phyloP scores from a whole-genome alignment of 176 grass and related monocot species.

The Oryza coarctata region DNA sequence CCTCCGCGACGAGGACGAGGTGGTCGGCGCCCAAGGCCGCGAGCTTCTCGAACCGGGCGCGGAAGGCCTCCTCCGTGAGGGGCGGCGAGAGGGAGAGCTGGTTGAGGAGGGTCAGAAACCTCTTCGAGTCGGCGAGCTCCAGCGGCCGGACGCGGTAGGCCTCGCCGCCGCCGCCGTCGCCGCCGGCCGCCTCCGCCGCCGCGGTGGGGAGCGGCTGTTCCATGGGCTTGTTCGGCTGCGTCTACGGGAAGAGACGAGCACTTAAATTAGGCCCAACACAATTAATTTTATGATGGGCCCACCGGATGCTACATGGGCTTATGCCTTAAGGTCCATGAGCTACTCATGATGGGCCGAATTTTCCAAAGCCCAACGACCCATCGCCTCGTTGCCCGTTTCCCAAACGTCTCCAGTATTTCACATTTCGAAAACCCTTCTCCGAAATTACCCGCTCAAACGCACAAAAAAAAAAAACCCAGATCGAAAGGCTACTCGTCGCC shows the following conservation, averaged over 20 bases:
- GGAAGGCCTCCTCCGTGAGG: constrained; percentile 50
- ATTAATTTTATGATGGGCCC: not conserved
- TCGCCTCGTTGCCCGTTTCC: not conserved
- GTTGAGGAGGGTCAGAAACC: constrained; percentile 54
- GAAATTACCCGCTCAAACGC: constrained; percentile 33
- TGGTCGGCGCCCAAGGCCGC: constrained; percentile 63
- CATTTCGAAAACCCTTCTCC: constrained; percentile 32
- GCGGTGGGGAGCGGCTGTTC: not conserved
- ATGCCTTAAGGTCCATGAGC: not conserved
- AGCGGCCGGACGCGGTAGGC: constrained; percentile 49
- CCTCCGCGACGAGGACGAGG: constrained; percentile 68
- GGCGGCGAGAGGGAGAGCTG: constrained; percentile 52
- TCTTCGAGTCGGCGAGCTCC: constrained; percentile 57
- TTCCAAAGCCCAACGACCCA: not conserved
- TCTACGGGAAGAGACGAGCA: no score
- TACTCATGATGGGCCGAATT: not conserved
- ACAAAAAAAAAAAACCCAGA: constrained; percentile 1
- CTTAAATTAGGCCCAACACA: no score
- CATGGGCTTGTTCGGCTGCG: not conserved
- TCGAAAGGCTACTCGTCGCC: constrained; percentile 12
- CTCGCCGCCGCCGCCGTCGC: not conserved
- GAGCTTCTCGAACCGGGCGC: constrained; percentile 60
- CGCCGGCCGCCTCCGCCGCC: constrained; percentile 7
- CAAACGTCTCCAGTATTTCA: not conserved
- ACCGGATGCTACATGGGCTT: not conserved